Evolutionary conservation across 108 stramenopile genomes (phyloP).

Genomic region (Cyclotella baltica): DNA sequence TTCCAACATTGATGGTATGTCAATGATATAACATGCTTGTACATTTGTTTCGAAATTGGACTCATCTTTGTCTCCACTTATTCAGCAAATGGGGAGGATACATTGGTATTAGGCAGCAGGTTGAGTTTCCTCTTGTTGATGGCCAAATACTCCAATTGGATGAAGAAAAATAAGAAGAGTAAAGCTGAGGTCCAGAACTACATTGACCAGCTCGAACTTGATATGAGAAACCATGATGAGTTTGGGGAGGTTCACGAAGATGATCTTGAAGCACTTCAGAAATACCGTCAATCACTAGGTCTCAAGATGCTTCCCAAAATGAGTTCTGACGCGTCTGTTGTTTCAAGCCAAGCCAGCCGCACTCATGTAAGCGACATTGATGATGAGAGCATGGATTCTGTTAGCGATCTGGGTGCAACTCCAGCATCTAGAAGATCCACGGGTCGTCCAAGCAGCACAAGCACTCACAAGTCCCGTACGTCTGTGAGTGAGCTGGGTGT

Average conservation of each 20-base stretch:
- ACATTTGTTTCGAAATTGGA: too few species aligned
- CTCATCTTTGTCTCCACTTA: background rate
- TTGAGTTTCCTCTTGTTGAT: constrained; percentile 78
- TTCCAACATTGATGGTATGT: constrained; percentile 55
- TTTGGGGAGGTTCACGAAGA: constrained; percentile 82
- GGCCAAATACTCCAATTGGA: constrained; percentile 68
- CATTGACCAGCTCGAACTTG: constrained; percentile 66
- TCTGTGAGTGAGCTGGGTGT: constrained; percentile 13
- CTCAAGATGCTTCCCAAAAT: constrained; percentile 38
- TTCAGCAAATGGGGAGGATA: constrained; percentile 60
- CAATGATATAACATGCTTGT: too few species aligned
- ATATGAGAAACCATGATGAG: constrained; percentile 66
- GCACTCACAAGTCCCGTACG: constrained; percentile 4
- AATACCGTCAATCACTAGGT: constrained; percentile 63
- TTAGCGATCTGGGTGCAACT: constrained; percentile 10
- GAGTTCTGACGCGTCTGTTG: background rate
- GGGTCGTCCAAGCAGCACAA: constrained; percentile 13
- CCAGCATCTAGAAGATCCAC: constrained; percentile 13
- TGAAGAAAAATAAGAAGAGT: constrained; percentile 64
- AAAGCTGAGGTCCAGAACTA: constrained; percentile 52
- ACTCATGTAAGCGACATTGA: background rate
- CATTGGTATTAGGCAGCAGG: constrained; percentile 73
- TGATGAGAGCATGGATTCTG: constrained; percentile 25
- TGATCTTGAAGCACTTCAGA: constrained; percentile 60
- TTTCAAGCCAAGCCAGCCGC: background rate